A percentile compares a stretch with the other conserved stretches of the same genome.
Conservation (phyloP, 2,329 filamentous ascomycete genomes). For the Nigrospora sphaerica region DNA sequence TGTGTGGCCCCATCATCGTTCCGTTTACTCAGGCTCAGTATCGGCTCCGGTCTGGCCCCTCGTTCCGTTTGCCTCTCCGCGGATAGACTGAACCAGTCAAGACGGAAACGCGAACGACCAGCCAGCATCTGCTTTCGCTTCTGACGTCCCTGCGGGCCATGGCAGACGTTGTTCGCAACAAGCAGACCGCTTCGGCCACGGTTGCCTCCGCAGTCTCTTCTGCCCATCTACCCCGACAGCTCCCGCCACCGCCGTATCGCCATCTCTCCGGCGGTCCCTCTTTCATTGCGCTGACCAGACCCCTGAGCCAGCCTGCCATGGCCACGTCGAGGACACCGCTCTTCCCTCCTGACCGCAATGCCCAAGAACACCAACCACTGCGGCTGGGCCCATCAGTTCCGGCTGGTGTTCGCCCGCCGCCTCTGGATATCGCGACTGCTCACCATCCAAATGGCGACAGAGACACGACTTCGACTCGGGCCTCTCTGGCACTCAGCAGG, state of each 20-base stretch:
- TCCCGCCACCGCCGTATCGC: background rate
- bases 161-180: constrained; percentile 1
- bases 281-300: constrained; percentile 9
- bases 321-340: constrained; percentile 4
- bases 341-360: background rate
- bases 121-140: background rate
- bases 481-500: constrained; percentile 11
- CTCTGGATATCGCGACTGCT: too few species aligned
- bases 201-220: background rate
- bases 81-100: background rate
- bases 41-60: too few species aligned
- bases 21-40: too few species aligned
- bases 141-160: background rate
- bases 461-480: too few species aligned
- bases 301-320: constrained; percentile 16
- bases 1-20: too few species aligned
- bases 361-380: background rate
- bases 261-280: background rate
- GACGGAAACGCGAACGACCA: background rate
- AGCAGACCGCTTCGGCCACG: background rate
- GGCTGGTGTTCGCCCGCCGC: too few species aligned
- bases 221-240: background rate
- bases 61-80: too few species aligned
- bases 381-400: background rate
- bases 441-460: too few species aligned